A percentile compares a stretch with the other conserved stretches of the same genome.
phyloP scores from a whole-genome alignment of 495 filamentous ascomycete genomes.

The Tetracladium marchalianum region DNA sequence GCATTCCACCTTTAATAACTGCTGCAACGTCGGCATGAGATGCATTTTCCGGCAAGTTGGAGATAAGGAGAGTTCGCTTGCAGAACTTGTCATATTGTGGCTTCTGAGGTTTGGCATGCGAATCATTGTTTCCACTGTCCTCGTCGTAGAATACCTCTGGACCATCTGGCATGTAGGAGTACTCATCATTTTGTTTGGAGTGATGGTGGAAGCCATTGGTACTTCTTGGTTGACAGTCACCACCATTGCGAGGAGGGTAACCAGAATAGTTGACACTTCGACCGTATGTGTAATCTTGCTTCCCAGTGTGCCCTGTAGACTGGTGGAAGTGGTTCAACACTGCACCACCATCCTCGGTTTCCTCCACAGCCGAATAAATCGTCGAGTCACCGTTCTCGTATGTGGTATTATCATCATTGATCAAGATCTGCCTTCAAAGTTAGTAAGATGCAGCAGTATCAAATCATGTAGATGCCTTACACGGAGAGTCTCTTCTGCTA shows the following conservation, averaged over 20 bases:
- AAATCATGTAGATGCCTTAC: constrained; percentile 27
- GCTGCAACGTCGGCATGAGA: constrained; percentile 57
- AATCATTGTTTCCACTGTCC: constrained; percentile 32
- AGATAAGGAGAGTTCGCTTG: constrained; percentile 53
- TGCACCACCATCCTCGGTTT: constrained; percentile 21
- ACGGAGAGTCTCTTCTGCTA: constrained; percentile 50
- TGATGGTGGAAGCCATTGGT: constrained; percentile 14
- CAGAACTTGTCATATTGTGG: constrained; percentile 29
- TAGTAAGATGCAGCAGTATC: neutral
- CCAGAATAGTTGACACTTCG: constrained; percentile 14
- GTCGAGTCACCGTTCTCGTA: constrained; percentile 14
- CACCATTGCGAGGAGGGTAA: constrained; percentile 9
- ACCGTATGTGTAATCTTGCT: constrained; percentile 13
- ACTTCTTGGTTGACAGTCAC: constrained; percentile 6
- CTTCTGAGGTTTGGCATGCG: constrained; percentile 16
- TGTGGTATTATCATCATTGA: constrained; percentile 32
- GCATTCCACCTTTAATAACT: constrained; percentile 56
- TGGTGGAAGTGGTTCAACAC: constrained; percentile 2
- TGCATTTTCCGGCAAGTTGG: constrained; percentile 51
- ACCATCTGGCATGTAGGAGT: constrained; percentile 18
- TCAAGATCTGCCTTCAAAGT: constrained; percentile 33
- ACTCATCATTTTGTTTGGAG: constrained; percentile 8
- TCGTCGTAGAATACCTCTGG: constrained; percentile 26
- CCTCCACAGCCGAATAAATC: constrained; percentile 11
- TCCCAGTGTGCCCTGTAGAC: constrained; percentile 1